Percentiles rank a stretch among this genome's conserved stretches.
Evolutionary conservation across 768 basidiomycete genomes (phyloP).

Genomic region (Favolaschia claudopus): DNA sequence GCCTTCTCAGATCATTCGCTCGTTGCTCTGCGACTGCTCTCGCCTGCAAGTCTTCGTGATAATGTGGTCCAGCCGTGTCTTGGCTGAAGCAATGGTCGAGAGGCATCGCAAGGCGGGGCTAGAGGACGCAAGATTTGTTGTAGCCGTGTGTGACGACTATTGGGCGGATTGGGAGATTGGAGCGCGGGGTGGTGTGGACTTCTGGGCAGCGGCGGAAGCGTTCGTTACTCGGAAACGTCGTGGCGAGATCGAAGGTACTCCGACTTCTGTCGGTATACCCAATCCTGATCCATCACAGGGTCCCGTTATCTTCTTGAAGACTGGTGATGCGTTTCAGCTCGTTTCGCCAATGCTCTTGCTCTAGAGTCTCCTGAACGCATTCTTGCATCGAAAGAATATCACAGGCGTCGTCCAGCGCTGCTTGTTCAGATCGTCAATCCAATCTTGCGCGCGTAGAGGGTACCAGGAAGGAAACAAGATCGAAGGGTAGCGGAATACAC

Average conservation of each 20-base stretch:
- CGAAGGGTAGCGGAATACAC: too few species aligned
- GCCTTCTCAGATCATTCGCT: neutral
- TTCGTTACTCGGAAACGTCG: conserved; percentile 10
- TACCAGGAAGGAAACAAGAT: too few species aligned
- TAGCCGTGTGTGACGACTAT: neutral
- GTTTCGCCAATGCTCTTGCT: too few species aligned
- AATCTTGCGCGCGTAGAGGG: too few species aligned
- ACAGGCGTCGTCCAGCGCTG: too few species aligned
- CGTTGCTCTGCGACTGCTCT: neutral
- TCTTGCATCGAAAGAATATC: too few species aligned
- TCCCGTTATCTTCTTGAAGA: too few species aligned
- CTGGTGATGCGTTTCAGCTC: too few species aligned
- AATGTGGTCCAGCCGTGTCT: neutral
- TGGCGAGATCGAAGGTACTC: conserved; percentile 14
- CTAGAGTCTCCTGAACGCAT: too few species aligned
- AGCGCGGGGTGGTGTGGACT: neutral
- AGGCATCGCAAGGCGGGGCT: neutral
- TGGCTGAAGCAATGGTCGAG: neutral
- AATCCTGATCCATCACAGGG: too few species aligned
- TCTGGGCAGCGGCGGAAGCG: conserved; percentile 14
- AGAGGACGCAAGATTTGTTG: conserved; percentile 11
- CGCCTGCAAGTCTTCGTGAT: conserved; percentile 6
- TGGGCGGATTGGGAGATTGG: conserved; percentile 15
- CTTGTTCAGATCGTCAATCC: too few species aligned
- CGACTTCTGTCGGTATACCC: too few species aligned